A percentile compares a stretch with the other conserved stretches of the same genome.
Evolutionary conservation across 108 stramenopile genomes (phyloP).

Genomic region (Skeletonema marinoi): DNA sequence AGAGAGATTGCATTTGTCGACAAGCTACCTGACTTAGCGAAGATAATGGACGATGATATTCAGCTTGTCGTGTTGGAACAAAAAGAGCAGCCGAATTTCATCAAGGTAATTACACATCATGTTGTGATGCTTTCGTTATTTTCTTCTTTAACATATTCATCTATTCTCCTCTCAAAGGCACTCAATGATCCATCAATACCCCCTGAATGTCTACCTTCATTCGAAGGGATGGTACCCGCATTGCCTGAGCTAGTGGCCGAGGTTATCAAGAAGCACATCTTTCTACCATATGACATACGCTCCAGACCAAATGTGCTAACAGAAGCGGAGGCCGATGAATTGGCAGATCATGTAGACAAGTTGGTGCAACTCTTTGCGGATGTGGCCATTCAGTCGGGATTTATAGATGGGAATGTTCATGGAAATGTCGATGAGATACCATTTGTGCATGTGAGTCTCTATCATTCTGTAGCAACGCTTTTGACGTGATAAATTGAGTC

Average conservation of each 20-base stretch:
- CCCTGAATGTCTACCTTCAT: too few relatives aligned
- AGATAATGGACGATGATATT: background rate
- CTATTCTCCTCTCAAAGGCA: background rate
- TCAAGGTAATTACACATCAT: background rate
- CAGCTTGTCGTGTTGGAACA: background rate
- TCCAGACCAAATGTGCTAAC: too few relatives aligned
- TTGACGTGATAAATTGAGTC: background rate
- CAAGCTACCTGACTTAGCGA: background rate
- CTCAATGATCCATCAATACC: background rate
- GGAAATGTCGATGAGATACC: background rate
- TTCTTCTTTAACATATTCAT: too few relatives aligned
- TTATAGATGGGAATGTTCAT: background rate
- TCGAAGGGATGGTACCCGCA: too few relatives aligned
- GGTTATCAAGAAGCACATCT: too few relatives aligned
- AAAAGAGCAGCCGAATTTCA: background rate
- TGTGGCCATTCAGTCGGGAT: background rate
- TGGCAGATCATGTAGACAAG: too few relatives aligned
- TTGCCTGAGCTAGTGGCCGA: too few relatives aligned
- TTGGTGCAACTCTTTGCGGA: too few relatives aligned
- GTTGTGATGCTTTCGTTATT: background rate
- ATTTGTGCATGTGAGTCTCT: background rate
- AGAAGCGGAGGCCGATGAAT: too few relatives aligned
- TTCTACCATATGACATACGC: too few relatives aligned
- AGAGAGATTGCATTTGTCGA: background rate
- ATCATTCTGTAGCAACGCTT: background rate